phyloP scores from a whole-genome alignment of 345 rosid species.

The Eucalyptus decipiens region DNA sequence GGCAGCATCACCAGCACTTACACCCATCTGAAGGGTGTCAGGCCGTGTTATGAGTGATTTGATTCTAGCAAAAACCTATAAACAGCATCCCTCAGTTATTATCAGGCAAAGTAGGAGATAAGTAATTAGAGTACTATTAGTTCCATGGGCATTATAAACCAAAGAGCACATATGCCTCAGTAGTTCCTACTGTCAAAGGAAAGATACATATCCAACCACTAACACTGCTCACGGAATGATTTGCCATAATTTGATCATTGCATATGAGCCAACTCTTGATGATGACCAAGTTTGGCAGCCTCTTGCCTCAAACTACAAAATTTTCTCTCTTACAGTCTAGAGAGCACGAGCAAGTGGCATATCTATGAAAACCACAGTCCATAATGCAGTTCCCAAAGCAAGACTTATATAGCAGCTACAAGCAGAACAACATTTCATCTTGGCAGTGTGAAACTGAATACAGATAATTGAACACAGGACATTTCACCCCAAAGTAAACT shows the following conservation, averaged over 20 bases:
- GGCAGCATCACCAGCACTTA: slow-evolving; percentile 92
- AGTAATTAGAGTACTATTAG: neutral
- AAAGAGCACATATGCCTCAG: neutral
- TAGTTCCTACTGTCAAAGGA: neutral
- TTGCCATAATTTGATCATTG: neutral
- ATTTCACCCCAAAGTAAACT: neutral
- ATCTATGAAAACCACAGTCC: neutral
- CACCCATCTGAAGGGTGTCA: slow-evolving; percentile 53
- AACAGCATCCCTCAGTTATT: neutral
- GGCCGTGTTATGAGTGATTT: slow-evolving; percentile 52
- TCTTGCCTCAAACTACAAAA: neutral
- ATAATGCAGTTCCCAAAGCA: neutral
- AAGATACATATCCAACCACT: neutral
- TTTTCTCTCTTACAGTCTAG: neutral
- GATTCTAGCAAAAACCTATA: slow-evolving; percentile 70
- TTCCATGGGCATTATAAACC: neutral
- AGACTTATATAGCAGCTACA: neutral
- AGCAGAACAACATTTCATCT: neutral
- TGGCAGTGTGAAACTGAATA: neutral
- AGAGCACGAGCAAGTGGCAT: neutral
- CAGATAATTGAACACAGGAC: neutral
- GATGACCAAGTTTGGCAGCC: neutral
- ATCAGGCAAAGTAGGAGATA: neutral
- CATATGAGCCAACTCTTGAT: neutral
- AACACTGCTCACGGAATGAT: neutral